Evolutionary conservation across 2,329 filamentous ascomycete species (phyloP), one percentile per base, ranked within the genome.

Genomic region (Penicillium rolfsii): DNA sequence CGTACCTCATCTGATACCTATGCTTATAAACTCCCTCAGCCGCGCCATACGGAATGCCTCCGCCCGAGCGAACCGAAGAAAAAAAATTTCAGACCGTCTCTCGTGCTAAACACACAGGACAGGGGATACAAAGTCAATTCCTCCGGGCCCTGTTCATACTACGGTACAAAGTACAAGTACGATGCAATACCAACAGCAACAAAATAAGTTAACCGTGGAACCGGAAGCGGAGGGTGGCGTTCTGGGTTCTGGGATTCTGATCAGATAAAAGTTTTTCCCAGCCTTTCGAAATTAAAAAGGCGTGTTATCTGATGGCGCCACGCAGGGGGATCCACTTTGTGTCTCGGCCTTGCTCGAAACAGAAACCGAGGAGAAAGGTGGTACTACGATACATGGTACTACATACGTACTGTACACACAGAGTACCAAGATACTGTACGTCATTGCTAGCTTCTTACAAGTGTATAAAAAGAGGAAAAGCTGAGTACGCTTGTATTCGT

Each of bases 291-390:
- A 48, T 48, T n/a, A 30, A 48, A 16, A n/a, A 49, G 26, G 5
- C 28, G 26, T 28, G 52, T 65, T 65, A 65, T 65, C 64, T 65
- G 64, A 65, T 65, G 59, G 64, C 61, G 64, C 64, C 64, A 65
- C 61, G 48, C 48, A 41, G 26, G 0, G 3, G 38, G 58, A 55
- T 54, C 63, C 63, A 65, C 60, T 48, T n/a, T 19, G 19, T 55
- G 48, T 58, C 55, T 52, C 48, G 38, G 35, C 22, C 45, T 22
- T 2, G 30, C 30, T 11, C 11, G 30, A n/a, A 30, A 38, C 19
- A 35, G 45, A 28, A 55, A n/a, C n/a, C n/a, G 3, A 36, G n/a
- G 36, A 22, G 11, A 28, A 26, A 16, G 22, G 2, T 24, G 40
- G 40, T 43, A 43, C 19, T 43, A 19, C n/a, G 3, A 12, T n/a